A percentile compares a stretch with the other conserved stretches of the same genome.
phyloP scores from a whole-genome alignment of 75 land plant species.

The Ceratopteris richardii region DNA sequence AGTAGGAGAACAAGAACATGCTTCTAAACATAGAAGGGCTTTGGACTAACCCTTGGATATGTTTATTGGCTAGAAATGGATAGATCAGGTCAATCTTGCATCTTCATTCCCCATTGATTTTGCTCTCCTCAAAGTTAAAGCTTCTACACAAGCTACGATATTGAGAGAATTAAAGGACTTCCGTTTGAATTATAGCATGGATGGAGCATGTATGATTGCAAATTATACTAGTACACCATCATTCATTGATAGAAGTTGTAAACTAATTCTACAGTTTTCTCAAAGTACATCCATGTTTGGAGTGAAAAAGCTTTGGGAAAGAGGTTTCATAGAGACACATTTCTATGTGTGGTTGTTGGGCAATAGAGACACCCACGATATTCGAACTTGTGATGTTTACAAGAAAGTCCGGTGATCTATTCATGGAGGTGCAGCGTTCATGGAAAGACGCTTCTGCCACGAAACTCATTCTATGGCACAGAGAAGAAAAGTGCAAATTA shows the following conservation, averaged over 20 bases:
- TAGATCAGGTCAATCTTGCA: slow-evolving; percentile 81
- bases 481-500: too few relatives aligned
- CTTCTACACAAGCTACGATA: slow-evolving; percentile 8
- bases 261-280: slow-evolving; percentile 55
- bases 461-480: too few relatives aligned
- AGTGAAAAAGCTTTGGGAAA: too few relatives aligned
- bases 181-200: slow-evolving; percentile 43
- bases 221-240: slow-evolving; percentile 5
- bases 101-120: slow-evolving; percentile 79
- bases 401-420: too few relatives aligned
- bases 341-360: too few relatives aligned
- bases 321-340: too few relatives aligned
- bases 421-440: too few relatives aligned
- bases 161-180: slow-evolving; percentile 33
- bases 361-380: too few relatives aligned
- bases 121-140: slow-evolving; percentile 47
- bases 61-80: slow-evolving; percentile 64
- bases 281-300: too few relatives aligned
- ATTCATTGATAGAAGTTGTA: slow-evolving; percentile 30
- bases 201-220: slow-evolving; percentile 25
- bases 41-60: slow-evolving; percentile 17
- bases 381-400: too few relatives aligned
- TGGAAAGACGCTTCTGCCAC: too few relatives aligned
- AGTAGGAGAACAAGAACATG: too few relatives aligned
- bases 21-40: slow-evolving; percentile 43